phyloP scores from a whole-genome alignment of 805 yeast genomes.

The Nakazawaea laoshanensis region DNA sequence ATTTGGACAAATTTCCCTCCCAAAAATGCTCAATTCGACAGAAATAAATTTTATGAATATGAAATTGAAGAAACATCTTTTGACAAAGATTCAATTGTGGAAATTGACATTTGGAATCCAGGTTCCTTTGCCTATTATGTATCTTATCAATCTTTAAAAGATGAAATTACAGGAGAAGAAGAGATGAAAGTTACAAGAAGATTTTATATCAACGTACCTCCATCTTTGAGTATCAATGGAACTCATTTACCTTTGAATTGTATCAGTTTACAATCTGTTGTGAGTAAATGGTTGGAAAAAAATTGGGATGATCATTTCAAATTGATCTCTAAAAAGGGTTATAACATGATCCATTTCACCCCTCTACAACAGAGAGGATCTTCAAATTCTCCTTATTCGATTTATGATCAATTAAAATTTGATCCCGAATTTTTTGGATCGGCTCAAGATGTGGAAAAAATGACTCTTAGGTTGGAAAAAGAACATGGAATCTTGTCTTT shows the following conservation, averaged over 20 bases:
- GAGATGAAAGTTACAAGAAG: constrained; percentile 41
- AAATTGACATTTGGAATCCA: constrained; percentile 55
- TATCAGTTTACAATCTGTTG: constrained; percentile 73
- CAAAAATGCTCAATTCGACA: constrained; percentile 34
- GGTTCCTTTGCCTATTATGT: constrained; percentile 78
- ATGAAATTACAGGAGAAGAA: constrained; percentile 17
- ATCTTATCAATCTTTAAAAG: constrained; percentile 37
- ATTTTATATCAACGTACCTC: constrained; percentile 74
- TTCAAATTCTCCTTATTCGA: constrained; percentile 89
- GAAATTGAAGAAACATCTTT: constrained; percentile 44
- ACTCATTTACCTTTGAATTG: constrained; percentile 64
- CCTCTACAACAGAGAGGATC: constrained; percentile 87
- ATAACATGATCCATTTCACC: constrained; percentile 94
- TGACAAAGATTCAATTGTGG: constrained; percentile 52
- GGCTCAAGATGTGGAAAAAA: constrained; percentile 41
- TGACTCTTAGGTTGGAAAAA: constrained; percentile 41
- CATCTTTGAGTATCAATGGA: constrained; percentile 52
- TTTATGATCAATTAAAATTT: constrained; percentile 73
- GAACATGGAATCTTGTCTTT: constrained; percentile 61
- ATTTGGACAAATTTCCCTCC: constrained; percentile 71
- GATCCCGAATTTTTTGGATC: constrained; percentile 58
- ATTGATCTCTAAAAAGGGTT: constrained; percentile 63
- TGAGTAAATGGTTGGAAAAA: constrained; percentile 86
- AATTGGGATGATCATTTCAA: constrained; percentile 64
- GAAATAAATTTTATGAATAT: constrained; percentile 46